Evolutionary conservation across 192 early-diverging fungal genomes (phyloP).

Genomic region (Entophlyctis luteolus): DNA sequence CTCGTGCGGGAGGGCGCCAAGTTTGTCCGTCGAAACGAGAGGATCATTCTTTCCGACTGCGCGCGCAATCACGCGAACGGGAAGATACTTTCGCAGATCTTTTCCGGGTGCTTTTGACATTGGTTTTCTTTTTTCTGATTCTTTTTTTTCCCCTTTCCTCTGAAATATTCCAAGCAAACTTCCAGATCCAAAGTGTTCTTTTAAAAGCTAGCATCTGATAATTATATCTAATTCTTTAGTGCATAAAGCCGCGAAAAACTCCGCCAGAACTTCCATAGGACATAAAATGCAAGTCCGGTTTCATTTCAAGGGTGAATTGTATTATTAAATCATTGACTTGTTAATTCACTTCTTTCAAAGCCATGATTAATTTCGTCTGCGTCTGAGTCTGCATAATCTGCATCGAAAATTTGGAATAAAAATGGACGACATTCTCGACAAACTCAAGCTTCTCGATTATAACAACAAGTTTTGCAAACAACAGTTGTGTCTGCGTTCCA

Average conservation of each 20-base stretch:
- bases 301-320: background rate
- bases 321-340: background rate
- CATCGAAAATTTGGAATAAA: too few relatives aligned
- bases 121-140: background rate
- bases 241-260: too few relatives aligned
- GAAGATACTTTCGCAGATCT: constrained; percentile 23
- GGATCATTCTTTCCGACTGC: constrained; percentile 18
- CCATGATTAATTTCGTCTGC: too few relatives aligned
- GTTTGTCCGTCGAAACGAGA: constrained; percentile 34
- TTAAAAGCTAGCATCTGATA: too few relatives aligned
- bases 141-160: too few relatives aligned
- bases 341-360: too few relatives aligned
- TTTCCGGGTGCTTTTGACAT: background rate
- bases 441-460: constrained; percentile 47
- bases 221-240: too few relatives aligned
- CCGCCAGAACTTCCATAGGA: too few relatives aligned
- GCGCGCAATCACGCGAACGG: constrained; percentile 9
- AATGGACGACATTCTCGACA: constrained; percentile 52
- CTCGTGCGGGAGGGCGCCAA: constrained; percentile 34
- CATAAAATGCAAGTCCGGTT: too few relatives aligned
- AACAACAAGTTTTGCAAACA: constrained; percentile 45
- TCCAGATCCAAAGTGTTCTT: background rate
- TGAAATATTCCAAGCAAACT: background rate
- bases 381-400: too few relatives aligned
- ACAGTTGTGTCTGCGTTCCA: constrained; percentile 11